phyloP scores from a whole-genome alignment of 1,139 yeast species.

The Protomyces pachydermus region DNA sequence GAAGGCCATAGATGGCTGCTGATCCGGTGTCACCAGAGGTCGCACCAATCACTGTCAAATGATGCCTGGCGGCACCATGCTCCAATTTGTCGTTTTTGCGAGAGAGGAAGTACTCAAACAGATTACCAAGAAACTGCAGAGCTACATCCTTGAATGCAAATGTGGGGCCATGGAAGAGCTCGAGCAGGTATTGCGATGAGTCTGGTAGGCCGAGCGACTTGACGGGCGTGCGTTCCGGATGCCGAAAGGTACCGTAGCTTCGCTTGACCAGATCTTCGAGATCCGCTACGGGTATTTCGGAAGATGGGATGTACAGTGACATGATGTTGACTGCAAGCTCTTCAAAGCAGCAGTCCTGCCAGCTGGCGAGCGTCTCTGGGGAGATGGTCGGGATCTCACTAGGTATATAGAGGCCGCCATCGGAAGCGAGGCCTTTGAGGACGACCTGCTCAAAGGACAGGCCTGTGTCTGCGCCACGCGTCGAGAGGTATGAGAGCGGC shows the following conservation, averaged over 20 bases:
- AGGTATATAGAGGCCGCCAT: slow-evolving; percentile 93
- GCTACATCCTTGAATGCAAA: slow-evolving; percentile 99
- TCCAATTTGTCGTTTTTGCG: slow-evolving; percentile 66
- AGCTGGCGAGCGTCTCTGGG: slow-evolving; percentile 52
- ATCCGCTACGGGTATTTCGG: slow-evolving; percentile 69
- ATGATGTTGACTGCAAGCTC: slow-evolving; percentile 82
- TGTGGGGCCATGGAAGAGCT: slow-evolving; percentile 97
- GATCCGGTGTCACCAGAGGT: slow-evolving; percentile 99
- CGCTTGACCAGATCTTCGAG: slow-evolving; percentile 56
- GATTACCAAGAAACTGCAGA: slow-evolving; percentile 91
- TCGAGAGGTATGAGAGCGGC: slow-evolving; percentile 23
- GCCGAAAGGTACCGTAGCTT: slow-evolving; percentile 86
- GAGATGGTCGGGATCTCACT: slow-evolving; percentile 69
- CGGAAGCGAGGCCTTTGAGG: slow-evolving; percentile 88
- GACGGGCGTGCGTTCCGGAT: slow-evolving; percentile 80
- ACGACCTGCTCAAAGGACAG: slow-evolving; percentile 29
- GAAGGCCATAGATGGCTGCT: slow-evolving; percentile 95
- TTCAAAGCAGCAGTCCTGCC: slow-evolving; percentile 73
- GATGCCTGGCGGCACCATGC: slow-evolving; percentile 56
- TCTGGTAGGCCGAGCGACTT: slow-evolving; percentile 50
- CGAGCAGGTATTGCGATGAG: slow-evolving; percentile 67
- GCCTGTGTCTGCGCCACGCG: slow-evolving; percentile 29
- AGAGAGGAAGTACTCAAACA: slow-evolving; percentile 82
- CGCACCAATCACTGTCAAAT: slow-evolving; percentile 95
- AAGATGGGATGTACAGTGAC: slow-evolving; percentile 63